A percentile compares a stretch with the other conserved stretches of the same genome.
phyloP scores from a whole-genome alignment of 2,329 filamentous ascomycete species.

The Pseudopyrenochaeta lycopersici region DNA sequence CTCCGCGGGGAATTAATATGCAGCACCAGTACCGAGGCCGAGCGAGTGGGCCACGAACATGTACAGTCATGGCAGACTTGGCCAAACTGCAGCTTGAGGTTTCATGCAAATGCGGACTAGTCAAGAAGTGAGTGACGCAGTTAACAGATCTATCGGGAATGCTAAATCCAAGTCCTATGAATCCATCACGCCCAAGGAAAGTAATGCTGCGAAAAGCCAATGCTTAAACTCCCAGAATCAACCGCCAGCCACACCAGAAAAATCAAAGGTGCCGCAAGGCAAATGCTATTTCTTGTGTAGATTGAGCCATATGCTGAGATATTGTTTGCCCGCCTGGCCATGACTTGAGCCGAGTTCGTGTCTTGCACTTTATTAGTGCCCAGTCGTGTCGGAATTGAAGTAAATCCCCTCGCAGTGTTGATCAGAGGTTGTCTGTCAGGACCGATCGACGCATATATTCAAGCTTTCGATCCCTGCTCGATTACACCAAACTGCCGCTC shows the following conservation, averaged over 20 bases:
- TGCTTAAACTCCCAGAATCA: conserved; percentile 26
- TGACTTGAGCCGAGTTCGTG: neutral
- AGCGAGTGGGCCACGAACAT: neutral
- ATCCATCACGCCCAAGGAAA: conserved; percentile 42
- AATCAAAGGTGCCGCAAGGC: conserved; percentile 28
- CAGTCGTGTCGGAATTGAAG: conserved; percentile 3
- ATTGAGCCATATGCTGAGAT: conserved; percentile 28
- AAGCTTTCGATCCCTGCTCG: conserved; percentile 26
- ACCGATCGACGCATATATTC: conserved; percentile 29
- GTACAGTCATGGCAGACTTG: neutral
- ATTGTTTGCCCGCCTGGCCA: conserved; percentile 6
- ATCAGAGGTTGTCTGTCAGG: conserved; percentile 7
- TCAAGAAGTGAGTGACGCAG: conserved; percentile 18
- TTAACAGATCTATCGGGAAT: conserved; percentile 42
- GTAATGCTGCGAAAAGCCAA: conserved; percentile 31
- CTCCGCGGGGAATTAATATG: conserved; percentile 18
- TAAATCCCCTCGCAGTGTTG: neutral
- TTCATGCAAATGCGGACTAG: neutral
- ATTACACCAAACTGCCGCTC: conserved; percentile 31
- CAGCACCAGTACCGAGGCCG: conserved; percentile 16
- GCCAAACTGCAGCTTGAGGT: neutral
- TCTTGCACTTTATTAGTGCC: conserved; percentile 8
- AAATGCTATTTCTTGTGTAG: conserved; percentile 23
- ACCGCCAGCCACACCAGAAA: conserved; percentile 21
- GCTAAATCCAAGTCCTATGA: conserved; percentile 32